Evolutionary conservation across 257 asterid species (phyloP).

Genomic region (Ilex asprella): DNA sequence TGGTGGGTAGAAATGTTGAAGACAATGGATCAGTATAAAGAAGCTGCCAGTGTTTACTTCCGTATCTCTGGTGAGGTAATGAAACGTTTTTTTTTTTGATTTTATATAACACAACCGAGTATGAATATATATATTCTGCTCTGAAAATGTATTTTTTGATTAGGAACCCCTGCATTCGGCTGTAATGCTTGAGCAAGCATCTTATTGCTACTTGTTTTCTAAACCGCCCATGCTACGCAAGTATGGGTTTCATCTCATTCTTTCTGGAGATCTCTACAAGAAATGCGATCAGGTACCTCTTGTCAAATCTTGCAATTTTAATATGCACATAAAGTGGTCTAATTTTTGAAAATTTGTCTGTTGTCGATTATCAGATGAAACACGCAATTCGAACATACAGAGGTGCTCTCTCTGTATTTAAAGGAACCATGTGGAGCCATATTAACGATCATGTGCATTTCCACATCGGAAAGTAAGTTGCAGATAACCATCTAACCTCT

Average conservation of each 20-base stretch:
- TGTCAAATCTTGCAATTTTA: conserved; percentile 10
- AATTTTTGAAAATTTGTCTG: conserved; percentile 19
- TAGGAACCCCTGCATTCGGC: conserved; percentile 91
- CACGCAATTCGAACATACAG: conserved; percentile 96
- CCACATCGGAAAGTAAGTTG: conserved; percentile 87
- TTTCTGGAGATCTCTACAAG: conserved; percentile 93
- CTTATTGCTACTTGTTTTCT: conserved; percentile 87
- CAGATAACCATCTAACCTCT: conserved; percentile 10
- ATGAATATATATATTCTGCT: conserved; percentile 16
- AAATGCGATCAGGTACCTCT: conserved; percentile 86
- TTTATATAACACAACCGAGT: conserved; percentile 14
- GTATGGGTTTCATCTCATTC: conserved; percentile 97
- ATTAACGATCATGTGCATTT: conserved; percentile 95
- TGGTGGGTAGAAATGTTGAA: conserved; percentile 99
- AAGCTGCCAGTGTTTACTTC: conserved; percentile 86
- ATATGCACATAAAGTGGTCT: conserved; percentile 13
- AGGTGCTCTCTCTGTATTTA: conserved; percentile 80
- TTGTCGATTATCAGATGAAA: conserved; percentile 52
- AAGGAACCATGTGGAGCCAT: conserved; percentile 84
- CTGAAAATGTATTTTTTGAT: conserved; percentile 33
- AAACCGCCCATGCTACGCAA: conserved; percentile 76
- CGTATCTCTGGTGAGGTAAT: conserved; percentile 99
- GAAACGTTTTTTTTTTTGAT: conserved; percentile 15
- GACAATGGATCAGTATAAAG: conserved; percentile 81
- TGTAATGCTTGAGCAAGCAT: conserved; percentile 98